Evolutionary conservation across 768 basidiomycete species (phyloP).

Genomic region (Lanmaoa pseudosensibilis): DNA sequence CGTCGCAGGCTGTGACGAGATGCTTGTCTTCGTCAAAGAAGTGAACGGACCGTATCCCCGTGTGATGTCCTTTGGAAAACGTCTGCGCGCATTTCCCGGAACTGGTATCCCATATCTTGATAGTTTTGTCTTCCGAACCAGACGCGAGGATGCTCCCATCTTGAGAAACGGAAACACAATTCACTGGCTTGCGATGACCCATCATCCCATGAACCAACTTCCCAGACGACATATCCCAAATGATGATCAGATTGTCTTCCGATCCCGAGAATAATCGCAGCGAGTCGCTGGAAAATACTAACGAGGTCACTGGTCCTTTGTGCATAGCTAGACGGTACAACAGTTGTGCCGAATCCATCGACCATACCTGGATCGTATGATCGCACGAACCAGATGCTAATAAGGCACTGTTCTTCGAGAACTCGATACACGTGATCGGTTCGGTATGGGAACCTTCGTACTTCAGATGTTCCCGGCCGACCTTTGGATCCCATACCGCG

Average conservation of each 20-base stretch:
- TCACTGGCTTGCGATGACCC: constrained; percentile 20
- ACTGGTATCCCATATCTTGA: constrained; percentile 24
- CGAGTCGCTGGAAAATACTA: constrained; percentile 26
- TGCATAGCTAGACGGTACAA: constrained; percentile 17
- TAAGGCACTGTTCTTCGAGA: constrained; percentile 12
- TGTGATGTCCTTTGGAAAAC: constrained; percentile 15
- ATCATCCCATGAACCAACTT: constrained; percentile 17
- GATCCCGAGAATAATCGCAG: constrained; percentile 23
- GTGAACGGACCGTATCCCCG: constrained; percentile 13
- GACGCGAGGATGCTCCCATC: constrained; percentile 20
- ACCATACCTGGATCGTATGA: constrained; percentile 24
- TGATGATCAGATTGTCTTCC: constrained; percentile 21
- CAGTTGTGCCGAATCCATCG: constrained; percentile 8
- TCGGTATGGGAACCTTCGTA: constrained; percentile 11
- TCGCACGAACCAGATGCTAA: constrained; percentile 23
- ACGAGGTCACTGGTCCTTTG: constrained; percentile 15
- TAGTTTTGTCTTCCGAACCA: constrained; percentile 26
- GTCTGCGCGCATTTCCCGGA: constrained; percentile 18
- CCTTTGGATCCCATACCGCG: constrained; percentile 20
- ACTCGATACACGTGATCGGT: constrained; percentile 21
- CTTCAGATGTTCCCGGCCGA: constrained; percentile 19
- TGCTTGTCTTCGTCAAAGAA: constrained; percentile 13
- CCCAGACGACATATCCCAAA: constrained; percentile 24
- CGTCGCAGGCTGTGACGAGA: constrained; percentile 10
- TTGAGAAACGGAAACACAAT: constrained; percentile 20